Conservation (phyloP, 306 rosid genomes). For the Dryas alaskensis region DNA sequence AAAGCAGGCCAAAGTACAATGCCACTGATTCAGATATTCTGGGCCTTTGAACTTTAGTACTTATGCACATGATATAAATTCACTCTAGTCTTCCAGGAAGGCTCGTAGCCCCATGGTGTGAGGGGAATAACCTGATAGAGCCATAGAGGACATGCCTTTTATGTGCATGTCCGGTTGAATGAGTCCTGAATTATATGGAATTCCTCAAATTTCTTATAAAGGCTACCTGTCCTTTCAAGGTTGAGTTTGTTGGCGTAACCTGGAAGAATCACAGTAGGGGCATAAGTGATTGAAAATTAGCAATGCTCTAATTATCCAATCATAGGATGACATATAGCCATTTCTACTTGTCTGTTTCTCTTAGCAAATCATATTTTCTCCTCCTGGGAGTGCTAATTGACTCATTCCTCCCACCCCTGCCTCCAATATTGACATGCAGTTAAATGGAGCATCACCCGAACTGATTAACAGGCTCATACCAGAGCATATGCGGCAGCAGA, state of each 20-base stretch:
- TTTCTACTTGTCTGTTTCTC: not conserved
- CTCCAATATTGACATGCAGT: conserved; percentile 39
- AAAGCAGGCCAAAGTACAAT: not conserved
- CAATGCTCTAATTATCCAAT: not conserved
- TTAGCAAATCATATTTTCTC: not conserved
- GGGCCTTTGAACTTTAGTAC: not conserved
- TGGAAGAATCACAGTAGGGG: not conserved
- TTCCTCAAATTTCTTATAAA: not conserved
- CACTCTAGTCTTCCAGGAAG: not conserved
- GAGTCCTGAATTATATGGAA: not conserved
- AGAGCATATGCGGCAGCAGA: conserved; percentile 73
- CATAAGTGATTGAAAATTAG: not conserved
- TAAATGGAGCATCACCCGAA: conserved; percentile 71
- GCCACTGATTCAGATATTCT: not conserved
- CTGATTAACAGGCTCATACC: conserved; percentile 79
- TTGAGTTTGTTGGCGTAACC: not conserved
- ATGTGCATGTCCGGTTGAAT: not conserved
- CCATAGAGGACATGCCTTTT: not conserved
- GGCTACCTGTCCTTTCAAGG: not conserved
- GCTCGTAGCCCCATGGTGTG: not conserved
- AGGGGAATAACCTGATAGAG: not conserved
- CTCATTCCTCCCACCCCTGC: not conserved
- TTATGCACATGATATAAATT: not conserved
- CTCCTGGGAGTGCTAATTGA: not conserved
- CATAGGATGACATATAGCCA: not conserved